A percentile compares a stretch with the other conserved stretches of the same genome.
These are phyloP conservation scores for Venturia carpophila DNA, from an alignment of 2,329 filamentous ascomycete species.

Conservation along the genomic window DNA sequence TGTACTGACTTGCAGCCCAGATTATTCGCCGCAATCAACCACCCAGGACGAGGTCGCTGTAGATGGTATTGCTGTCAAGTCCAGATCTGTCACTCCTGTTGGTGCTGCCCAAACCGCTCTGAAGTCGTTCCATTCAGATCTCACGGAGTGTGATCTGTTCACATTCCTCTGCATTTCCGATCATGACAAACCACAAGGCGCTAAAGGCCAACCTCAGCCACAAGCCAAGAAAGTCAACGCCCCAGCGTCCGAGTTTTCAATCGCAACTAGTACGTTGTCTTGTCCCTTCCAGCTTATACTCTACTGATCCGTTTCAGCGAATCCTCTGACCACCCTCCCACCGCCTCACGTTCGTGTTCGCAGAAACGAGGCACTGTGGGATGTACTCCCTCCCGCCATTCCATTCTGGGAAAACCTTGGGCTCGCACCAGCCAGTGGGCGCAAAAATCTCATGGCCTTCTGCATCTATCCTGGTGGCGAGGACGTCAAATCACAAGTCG, in stretches of 20 bases:
- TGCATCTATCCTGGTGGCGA: constrained; percentile 62
- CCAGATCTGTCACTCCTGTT: neutral
- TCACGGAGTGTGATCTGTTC: constrained; percentile 14
- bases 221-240: constrained; percentile 19
- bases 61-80: neutral
- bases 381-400: constrained; percentile 65
- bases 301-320: constrained; percentile 20
- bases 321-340: constrained; percentile 51
- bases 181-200: constrained; percentile 11
- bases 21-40: neutral
- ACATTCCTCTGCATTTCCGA: constrained; percentile 16
- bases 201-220: constrained; percentile 26
- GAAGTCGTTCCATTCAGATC: neutral
- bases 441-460: constrained; percentile 63
- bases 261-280: constrained; percentile 22
- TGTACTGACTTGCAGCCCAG: neutral
- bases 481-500: constrained; percentile 53
- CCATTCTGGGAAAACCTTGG: constrained; percentile 77
- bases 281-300: too few species aligned
- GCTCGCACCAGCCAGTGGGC: constrained; percentile 60
- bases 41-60: neutral
- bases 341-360: constrained; percentile 66
- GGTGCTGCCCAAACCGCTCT: neutral
- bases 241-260: constrained; percentile 21
- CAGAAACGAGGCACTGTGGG: constrained; percentile 60